These are phyloP conservation scores for Penicillium sp. DNA, from an alignment of 2,329 filamentous ascomycete genomes.

Conservation along the genomic window DNA sequence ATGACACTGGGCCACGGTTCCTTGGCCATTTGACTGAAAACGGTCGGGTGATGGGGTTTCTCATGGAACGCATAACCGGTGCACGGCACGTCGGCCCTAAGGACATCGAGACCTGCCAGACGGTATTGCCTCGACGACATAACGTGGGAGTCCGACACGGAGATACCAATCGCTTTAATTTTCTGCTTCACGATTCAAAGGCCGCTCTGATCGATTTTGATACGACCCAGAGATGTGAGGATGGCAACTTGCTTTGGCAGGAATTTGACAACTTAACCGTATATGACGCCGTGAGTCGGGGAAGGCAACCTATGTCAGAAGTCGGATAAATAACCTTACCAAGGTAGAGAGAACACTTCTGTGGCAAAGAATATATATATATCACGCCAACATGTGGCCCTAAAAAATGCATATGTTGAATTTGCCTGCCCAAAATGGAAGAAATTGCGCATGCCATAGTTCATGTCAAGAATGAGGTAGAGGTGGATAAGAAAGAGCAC, in stretches of 20 bases:
- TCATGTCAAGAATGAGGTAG: no score
- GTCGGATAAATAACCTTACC: no score
- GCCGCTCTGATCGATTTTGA: conserved; percentile 31
- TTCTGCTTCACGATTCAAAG: conserved; percentile 21
- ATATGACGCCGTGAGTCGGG: no score
- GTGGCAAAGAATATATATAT: no score
- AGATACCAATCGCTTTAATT: conserved; percentile 32
- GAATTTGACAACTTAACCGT: conserved; percentile 18
- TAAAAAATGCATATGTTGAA: no score
- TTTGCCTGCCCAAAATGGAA: no score
- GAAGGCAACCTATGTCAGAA: no score
- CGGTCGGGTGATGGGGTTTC: conserved; percentile 42
- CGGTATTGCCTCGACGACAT: conserved; percentile 25
- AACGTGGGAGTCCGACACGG: conserved; percentile 26
- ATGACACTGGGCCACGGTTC: conserved; percentile 39
- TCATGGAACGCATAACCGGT: conserved; percentile 32
- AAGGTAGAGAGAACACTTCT: no score
- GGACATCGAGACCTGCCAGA: conserved; percentile 22
- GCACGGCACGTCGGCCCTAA: conserved; percentile 23
- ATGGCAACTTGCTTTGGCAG: conserved; percentile 14
- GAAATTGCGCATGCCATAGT: no score
- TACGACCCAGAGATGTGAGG: conserved; percentile 25
- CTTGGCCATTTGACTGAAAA: conserved; percentile 42
- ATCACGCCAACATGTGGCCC: no score
- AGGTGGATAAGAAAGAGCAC: no score